These are phyloP conservation scores for Hanseniaspora mollemarum DNA, from an alignment of 805 yeast species.

Conservation along the genomic window DNA sequence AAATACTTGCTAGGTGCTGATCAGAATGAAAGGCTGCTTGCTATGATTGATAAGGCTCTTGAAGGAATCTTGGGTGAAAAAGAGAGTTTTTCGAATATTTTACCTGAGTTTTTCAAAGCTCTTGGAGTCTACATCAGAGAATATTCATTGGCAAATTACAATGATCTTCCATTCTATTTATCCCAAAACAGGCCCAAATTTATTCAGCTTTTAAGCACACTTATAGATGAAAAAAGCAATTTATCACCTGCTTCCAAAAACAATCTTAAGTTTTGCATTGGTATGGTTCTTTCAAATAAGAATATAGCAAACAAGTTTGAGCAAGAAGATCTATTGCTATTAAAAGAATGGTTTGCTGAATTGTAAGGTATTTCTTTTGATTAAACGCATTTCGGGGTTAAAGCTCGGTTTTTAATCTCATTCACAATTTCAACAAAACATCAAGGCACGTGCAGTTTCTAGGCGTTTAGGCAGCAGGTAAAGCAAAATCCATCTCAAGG, in stretches of 20 bases:
- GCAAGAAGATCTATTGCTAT: neutral
- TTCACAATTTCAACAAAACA: neutral
- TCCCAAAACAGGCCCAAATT: neutral
- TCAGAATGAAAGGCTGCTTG: neutral
- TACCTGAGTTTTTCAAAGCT: slow-evolving; percentile 10
- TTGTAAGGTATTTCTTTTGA: slow-evolving; percentile 18
- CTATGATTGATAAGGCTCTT: neutral
- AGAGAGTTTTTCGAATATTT: neutral
- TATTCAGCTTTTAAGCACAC: neutral
- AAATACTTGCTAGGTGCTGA: neutral
- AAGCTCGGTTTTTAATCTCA: neutral
- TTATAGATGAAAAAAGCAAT: neutral
- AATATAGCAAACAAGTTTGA: slow-evolving; percentile 16
- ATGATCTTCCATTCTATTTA: neutral
- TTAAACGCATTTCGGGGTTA: neutral
- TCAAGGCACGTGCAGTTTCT: neutral
- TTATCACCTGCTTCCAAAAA: slow-evolving; percentile 19
- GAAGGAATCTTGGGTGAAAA: neutral
- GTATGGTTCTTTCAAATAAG: slow-evolving; percentile 23
- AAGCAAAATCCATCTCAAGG: no score
- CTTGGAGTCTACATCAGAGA: slow-evolving; percentile 13
- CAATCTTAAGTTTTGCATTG: slow-evolving; percentile 27
- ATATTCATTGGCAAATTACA: neutral
- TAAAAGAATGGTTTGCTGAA: slow-evolving; percentile 21
- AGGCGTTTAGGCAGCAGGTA: no score